Conservation (phyloP, 495 filamentous ascomycete species). For the Daldinia concentrica region DNA sequence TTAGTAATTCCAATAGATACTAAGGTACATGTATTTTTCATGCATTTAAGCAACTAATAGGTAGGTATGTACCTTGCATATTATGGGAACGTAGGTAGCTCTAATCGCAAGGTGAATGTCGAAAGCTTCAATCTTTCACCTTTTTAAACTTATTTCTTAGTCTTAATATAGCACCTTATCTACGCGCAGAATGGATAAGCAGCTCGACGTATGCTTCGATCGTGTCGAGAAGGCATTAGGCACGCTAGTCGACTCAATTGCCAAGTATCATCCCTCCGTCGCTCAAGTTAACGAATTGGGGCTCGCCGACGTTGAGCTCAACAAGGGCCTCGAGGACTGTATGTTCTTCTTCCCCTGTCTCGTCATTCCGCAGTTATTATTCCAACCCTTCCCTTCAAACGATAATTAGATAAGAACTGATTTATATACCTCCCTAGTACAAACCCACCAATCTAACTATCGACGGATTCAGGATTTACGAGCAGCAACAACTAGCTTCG, state of each 20-base stretch:
- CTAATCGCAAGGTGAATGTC: neutral
- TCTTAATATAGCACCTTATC: neutral
- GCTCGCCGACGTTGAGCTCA: constrained; percentile 72
- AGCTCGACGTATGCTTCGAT: constrained; percentile 69
- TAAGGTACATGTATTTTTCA: no score
- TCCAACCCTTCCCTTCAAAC: neutral
- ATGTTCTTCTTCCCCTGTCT: constrained; percentile 21
- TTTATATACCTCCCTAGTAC: constrained; percentile 54
- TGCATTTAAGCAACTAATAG: neutral
- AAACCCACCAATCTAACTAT: constrained; percentile 74
- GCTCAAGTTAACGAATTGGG: constrained; percentile 70
- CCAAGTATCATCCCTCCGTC: constrained; percentile 78
- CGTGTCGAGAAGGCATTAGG: constrained; percentile 73
- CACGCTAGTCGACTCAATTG: constrained; percentile 75
- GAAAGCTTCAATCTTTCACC: constrained; percentile 7
- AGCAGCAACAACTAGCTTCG: constrained; percentile 64
- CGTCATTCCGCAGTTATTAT: neutral
- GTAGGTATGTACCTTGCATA: neutral
- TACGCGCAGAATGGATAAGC: constrained; percentile 61
- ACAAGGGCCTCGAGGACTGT: constrained; percentile 67
- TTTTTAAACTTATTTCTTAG: neutral
- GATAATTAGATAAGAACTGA: neutral
- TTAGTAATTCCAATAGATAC: neutral
- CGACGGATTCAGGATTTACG: constrained; percentile 69
- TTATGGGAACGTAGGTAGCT: neutral